Conservation (phyloP, 768 basidiomycete species). For the Exidia glandulosa region DNA sequence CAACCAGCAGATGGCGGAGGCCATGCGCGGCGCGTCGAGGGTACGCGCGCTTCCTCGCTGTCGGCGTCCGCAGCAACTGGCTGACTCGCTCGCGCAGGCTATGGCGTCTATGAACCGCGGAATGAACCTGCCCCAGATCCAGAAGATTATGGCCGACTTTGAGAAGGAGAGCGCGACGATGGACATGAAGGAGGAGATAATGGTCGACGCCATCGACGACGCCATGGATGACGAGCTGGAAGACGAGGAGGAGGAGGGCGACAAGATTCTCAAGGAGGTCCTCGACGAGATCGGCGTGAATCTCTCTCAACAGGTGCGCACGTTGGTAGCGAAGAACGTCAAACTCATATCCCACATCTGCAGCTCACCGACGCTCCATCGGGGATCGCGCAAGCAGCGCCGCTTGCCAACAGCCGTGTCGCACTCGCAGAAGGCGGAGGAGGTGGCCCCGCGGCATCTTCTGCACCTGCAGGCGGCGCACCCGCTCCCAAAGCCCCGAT, state of each 20-base stretch:
- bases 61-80: conserved; percentile 2
- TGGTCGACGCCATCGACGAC: conserved; percentile 96
- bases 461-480: conserved; percentile 7
- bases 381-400: conserved; percentile 51
- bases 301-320: conserved; percentile 68
- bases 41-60: conserved; percentile 36
- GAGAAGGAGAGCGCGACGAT: conserved; percentile 95
- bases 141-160: conserved; percentile 95
- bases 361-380: conserved; percentile 81
- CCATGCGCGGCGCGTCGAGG: conserved; percentile 95
- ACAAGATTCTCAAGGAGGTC: conserved; percentile 91
- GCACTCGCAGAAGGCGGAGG: conserved; percentile 80
- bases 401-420: conserved; percentile 53
- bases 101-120: conserved; percentile 98
- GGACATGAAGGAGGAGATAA: conserved; percentile 99
- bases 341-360: neutral
- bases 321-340: conserved; percentile 4
- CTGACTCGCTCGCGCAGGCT: conserved; percentile 42
- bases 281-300: conserved; percentile 94
- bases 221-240: conserved; percentile 88
- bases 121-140: conserved; percentile 88
- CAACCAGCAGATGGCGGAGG: conserved; percentile 98
- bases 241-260: conserved; percentile 92
- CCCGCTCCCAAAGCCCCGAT: conserved; percentile 16
- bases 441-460: conserved; percentile 11